Percentiles rank a stretch among this genome's conserved stretches.
Evolutionary conservation across 768 basidiomycete species (phyloP).

Genomic region (Boletus vermiculosoides): DNA sequence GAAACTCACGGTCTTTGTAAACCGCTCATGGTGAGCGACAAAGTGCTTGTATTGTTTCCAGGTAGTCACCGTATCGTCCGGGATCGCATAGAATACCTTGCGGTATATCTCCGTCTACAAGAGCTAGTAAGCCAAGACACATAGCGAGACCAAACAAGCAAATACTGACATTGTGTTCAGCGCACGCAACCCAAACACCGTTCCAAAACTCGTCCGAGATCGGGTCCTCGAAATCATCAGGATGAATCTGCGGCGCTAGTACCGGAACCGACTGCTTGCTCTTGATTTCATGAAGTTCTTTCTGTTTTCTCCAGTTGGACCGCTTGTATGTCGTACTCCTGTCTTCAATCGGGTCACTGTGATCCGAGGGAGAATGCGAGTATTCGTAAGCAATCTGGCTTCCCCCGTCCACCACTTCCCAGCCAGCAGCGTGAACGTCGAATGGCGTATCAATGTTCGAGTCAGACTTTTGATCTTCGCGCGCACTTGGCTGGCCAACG

Average conservation of each 20-base stretch:
- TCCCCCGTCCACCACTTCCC: conserved; percentile 42
- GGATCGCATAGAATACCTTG: conserved; percentile 90
- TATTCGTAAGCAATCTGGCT: conserved; percentile 45
- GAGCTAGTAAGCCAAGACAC: neutral
- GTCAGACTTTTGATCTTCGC: conserved; percentile 13
- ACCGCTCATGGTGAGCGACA: conserved; percentile 67
- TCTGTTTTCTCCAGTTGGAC: conserved; percentile 55
- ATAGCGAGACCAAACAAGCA: conserved; percentile 7
- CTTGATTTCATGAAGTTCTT: conserved; percentile 53
- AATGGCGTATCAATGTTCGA: neutral
- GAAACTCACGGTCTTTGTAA: conserved; percentile 61
- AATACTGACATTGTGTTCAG: conserved; percentile 77
- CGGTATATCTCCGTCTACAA: conserved; percentile 90
- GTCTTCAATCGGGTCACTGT: conserved; percentile 48
- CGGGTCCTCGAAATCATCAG: conserved; percentile 85
- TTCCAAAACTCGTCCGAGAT: conserved; percentile 87
- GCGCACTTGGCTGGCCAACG: conserved; percentile 26
- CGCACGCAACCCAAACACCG: conserved; percentile 82
- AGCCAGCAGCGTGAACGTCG: conserved; percentile 41
- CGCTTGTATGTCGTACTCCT: conserved; percentile 48
- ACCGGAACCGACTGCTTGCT: conserved; percentile 61
- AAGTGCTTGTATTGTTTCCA: conserved; percentile 97
- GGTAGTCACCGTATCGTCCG: conserved; percentile 89
- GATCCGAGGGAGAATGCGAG: conserved; percentile 45
- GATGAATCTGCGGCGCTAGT: conserved; percentile 68